Percentiles rank a stretch among this genome's conserved stretches.
Evolutionary conservation across 805 yeast genomes (phyloP).

Genomic region (Priceomyces medius): DNA sequence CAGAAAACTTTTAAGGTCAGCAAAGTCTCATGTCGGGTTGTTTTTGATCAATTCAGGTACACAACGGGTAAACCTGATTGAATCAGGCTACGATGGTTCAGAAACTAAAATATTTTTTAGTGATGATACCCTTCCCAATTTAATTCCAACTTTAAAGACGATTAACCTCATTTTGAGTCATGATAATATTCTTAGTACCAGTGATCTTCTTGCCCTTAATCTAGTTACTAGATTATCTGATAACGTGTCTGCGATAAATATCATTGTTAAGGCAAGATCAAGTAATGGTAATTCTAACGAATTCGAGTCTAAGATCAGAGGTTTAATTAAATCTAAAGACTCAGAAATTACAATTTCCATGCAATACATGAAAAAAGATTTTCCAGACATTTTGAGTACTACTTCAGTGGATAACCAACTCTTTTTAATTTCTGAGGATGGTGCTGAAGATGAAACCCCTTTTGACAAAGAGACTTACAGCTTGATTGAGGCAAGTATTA

Average conservation of each 20-base stretch:
- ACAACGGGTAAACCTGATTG: not conserved
- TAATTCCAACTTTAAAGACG: constrained; percentile 13
- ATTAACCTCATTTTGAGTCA: constrained; percentile 30
- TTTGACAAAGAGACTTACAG: constrained; percentile 22
- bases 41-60: constrained; percentile 21
- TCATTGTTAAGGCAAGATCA: constrained; percentile 18
- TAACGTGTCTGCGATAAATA: constrained; percentile 14
- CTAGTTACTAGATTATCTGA: constrained; percentile 22
- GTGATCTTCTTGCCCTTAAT: constrained; percentile 34
- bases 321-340: not conserved
- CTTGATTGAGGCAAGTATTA: constrained; percentile 20
- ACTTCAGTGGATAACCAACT: constrained; percentile 10
- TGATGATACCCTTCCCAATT: constrained; percentile 3
- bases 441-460: constrained; percentile 11
- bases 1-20: constrained; percentile 24
- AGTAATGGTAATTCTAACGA: not conserved
- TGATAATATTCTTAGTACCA: constrained; percentile 31
- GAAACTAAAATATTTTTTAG: not conserved
- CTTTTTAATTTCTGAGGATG: constrained; percentile 25
- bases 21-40: constrained; percentile 32
- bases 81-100: constrained; percentile 6
- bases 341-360: not conserved
- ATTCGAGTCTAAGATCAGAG: not conserved
- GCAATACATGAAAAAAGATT: not conserved
- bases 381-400: not conserved